Percentiles rank a stretch among this genome's conserved stretches.
Conservation (phyloP, 1,284 basidiomycete species). For the Neolentinus lepideus region DNA sequence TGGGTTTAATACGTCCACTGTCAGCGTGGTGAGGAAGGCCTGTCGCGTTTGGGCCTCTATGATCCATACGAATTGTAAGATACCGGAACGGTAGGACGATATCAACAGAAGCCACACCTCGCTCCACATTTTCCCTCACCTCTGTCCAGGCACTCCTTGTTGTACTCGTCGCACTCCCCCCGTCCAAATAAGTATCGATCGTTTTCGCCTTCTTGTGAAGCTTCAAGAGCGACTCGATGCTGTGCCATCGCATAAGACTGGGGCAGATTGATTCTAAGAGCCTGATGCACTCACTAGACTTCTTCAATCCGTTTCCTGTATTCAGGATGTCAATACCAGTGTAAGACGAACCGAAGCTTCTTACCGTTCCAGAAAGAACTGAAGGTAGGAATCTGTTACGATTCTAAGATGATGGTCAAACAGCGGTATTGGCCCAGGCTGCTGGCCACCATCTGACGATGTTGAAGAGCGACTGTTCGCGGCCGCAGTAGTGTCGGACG, state of each 20-base stretch:
- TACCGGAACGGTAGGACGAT: not conserved
- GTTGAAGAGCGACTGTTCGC: not conserved
- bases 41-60: slow-evolving; percentile 77
- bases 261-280: not conserved
- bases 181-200: slow-evolving; percentile 59
- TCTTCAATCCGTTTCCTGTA: slow-evolving; percentile 78
- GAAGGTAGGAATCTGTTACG: slow-evolving; percentile 69
- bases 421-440: slow-evolving; percentile 49
- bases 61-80: slow-evolving; percentile 4
- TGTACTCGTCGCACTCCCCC: slow-evolving; percentile 53
- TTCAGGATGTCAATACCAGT: slow-evolving; percentile 7
- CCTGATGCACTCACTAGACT: slow-evolving; percentile 50
- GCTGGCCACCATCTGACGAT: slow-evolving; percentile 14
- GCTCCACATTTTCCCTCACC: slow-evolving; percentile 75
- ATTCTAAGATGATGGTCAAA: slow-evolving; percentile 69
- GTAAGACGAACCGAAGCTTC: slow-evolving; percentile 17
- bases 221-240: slow-evolving; percentile 63
- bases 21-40: slow-evolving; percentile 67
- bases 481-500: not conserved
- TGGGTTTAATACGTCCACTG: slow-evolving; percentile 65
- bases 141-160: slow-evolving; percentile 74
- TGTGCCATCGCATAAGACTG: too few relatives aligned
- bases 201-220: slow-evolving; percentile 66
- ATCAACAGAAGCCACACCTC: slow-evolving; percentile 45
- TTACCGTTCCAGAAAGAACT: slow-evolving; percentile 82